A percentile compares a stretch with the other conserved stretches of the same genome.
These are phyloP conservation scores for Platanthera guangdongensis DNA, from an alignment of 106 monocot species.

Conservation along the genomic window DNA sequence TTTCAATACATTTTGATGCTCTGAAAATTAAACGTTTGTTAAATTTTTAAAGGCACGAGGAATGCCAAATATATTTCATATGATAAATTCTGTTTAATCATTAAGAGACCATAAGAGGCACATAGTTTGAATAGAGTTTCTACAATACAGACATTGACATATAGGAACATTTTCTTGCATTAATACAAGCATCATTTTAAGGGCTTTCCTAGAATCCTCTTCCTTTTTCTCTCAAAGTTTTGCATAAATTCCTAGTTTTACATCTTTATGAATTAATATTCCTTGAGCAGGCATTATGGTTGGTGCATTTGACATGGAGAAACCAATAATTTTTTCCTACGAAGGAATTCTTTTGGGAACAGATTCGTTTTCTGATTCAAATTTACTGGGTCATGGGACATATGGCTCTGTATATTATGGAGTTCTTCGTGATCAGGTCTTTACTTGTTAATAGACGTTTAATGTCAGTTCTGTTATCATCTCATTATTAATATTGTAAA, in stretches of 20 bases:
- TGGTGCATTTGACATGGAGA: slow-evolving; percentile 88
- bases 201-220: not conserved
- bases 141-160: not conserved
- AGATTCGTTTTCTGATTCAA: slow-evolving; percentile 78
- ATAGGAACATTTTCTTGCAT: not conserved
- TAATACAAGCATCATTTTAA: not conserved
- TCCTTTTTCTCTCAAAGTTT: not conserved
- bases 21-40: no score
- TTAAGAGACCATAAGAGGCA: not conserved
- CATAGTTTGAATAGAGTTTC: not conserved
- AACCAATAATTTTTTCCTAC: slow-evolving; percentile 74
- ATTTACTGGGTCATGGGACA: slow-evolving; percentile 91
- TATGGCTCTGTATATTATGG: slow-evolving; percentile 97
- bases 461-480: not conserved
- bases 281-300: slow-evolving; percentile 44
- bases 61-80: no score
- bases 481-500: not conserved
- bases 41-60: no score
- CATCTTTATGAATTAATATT: not conserved
- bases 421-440: slow-evolving; percentile 88
- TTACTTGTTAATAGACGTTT: slow-evolving; percentile 6
- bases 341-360: slow-evolving; percentile 74
- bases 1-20: no score
- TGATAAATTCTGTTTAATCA: no score
- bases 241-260: not conserved